Percentiles rank a stretch among this genome's conserved stretches.
Evolutionary conservation across 1,284 basidiomycete genomes (phyloP).

Genomic region (Nidula niveotomentosa): DNA sequence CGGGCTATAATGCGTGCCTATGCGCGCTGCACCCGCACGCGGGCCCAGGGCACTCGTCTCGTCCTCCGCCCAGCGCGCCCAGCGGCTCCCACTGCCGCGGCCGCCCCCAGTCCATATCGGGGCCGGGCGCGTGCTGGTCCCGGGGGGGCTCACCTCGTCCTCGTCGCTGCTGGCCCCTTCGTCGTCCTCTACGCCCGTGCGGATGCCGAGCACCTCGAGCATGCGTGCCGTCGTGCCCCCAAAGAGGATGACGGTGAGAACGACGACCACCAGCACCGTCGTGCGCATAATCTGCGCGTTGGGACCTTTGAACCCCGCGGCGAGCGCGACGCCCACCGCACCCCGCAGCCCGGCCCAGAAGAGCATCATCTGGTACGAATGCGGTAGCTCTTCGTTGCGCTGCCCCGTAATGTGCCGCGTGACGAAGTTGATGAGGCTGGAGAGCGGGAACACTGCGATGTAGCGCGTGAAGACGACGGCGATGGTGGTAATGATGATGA

Average conservation of each 20-base stretch:
- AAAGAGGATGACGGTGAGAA: constrained; percentile 93
- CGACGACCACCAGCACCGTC: constrained; percentile 95
- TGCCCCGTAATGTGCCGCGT: constrained; percentile 82
- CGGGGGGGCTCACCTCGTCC: constrained; percentile 45
- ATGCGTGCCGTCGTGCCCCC: constrained; percentile 96
- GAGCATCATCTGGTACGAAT: constrained; percentile 98
- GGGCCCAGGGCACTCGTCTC: constrained; percentile 37
- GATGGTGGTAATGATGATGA: constrained; percentile 89
- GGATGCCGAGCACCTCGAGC: constrained; percentile 96
- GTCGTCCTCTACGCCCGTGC: constrained; percentile 95
- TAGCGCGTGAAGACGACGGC: constrained; percentile 95
- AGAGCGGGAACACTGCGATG: constrained; percentile 96
- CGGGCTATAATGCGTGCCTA: constrained; percentile 52
- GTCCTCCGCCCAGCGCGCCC: constrained; percentile 48
- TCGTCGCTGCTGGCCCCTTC: constrained; percentile 82
- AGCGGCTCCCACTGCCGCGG: constrained; percentile 29
- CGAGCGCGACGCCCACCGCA: constrained; percentile 96
- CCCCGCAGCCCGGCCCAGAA: constrained; percentile 99
- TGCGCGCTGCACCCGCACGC: constrained; percentile 33
- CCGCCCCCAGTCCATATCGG: constrained; percentile 15
- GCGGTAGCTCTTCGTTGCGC: constrained; percentile 84
- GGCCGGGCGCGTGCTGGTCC: constrained; percentile 17
- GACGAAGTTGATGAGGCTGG: constrained; percentile 93
- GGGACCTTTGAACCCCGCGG: constrained; percentile 91
- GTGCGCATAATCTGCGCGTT: constrained; percentile 91